Conservation (phyloP, 768 basidiomycete species). For the Phlegmacium glaucopus region DNA sequence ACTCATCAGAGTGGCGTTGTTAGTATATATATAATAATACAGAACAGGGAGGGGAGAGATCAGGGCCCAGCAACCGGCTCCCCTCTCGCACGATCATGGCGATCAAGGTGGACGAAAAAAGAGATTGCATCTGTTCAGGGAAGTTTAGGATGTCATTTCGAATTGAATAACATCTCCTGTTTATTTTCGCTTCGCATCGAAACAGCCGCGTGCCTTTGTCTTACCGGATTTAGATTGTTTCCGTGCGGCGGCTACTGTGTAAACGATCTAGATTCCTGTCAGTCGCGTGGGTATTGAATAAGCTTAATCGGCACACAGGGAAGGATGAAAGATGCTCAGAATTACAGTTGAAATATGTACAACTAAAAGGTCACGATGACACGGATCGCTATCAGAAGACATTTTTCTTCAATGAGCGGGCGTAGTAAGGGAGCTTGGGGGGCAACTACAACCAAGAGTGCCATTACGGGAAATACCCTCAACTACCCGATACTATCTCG, state of each 20-base stretch:
- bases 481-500: slow-evolving; percentile 31
- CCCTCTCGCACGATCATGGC: slow-evolving; percentile 65
- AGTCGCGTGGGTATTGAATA: slow-evolving; percentile 30
- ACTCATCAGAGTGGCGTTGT: slow-evolving; percentile 38
- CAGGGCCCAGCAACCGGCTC: slow-evolving; percentile 40
- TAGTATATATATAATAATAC: slow-evolving; percentile 59
- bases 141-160: slow-evolving; percentile 39
- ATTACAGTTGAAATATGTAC: neutral
- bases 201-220: slow-evolving; percentile 59
- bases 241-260: slow-evolving; percentile 40
- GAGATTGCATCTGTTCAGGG: slow-evolving; percentile 44
- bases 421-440: neutral
- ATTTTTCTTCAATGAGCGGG: neutral
- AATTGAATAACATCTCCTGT: slow-evolving; percentile 29
- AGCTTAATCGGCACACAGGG: slow-evolving; percentile 16
- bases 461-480: neutral
- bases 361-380: neutral
- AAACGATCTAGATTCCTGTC: slow-evolving; percentile 34
- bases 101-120: slow-evolving; percentile 44
- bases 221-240: slow-evolving; percentile 45
- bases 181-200: slow-evolving; percentile 33
- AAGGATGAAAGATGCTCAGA: slow-evolving; percentile 9
- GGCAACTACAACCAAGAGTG: neutral
- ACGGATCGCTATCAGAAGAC: neutral
- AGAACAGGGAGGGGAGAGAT: slow-evolving; percentile 33